Evolutionary conservation across 2,329 filamentous ascomycete genomes (phyloP).

Genomic region (Colletotrichum echinochloae): DNA sequence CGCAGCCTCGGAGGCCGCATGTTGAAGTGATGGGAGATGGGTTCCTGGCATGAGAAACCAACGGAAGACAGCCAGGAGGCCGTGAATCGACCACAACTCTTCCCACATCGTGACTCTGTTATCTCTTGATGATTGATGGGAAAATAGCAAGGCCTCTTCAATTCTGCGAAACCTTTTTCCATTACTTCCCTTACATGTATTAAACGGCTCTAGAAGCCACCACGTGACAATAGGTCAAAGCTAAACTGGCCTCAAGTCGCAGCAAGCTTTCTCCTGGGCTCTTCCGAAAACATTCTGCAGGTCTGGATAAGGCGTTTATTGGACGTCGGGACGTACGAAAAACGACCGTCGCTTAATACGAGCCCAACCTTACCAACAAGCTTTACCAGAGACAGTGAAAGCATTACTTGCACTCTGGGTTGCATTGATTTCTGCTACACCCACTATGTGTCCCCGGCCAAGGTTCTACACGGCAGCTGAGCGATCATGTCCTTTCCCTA

Average conservation of each 20-base stretch:
- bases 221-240: conserved; percentile 36
- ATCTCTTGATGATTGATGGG: neutral
- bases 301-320: conserved; percentile 7
- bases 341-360: neutral
- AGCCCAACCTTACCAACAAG: neutral
- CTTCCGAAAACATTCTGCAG: conserved; percentile 21
- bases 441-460: neutral
- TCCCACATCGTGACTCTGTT: conserved; percentile 29
- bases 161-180: neutral
- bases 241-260: conserved; percentile 35
- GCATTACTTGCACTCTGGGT: neutral
- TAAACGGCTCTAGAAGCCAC: conserved; percentile 5
- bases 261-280: conserved; percentile 22
- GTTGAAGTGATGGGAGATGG: conserved; percentile 28
- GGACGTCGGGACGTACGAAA: conserved; percentile 20
- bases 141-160: neutral
- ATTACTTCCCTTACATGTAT: neutral
- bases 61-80: conserved; percentile 28
- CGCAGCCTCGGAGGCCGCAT: conserved; percentile 23
- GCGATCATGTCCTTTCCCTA: neutral
- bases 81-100: conserved; percentile 38
- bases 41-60: conserved; percentile 36
- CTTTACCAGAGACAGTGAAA: neutral
- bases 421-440: neutral
- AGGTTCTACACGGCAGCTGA: neutral